Conservation (phyloP, 495 filamentous ascomycete species). For the Penicillium crystallinum region DNA sequence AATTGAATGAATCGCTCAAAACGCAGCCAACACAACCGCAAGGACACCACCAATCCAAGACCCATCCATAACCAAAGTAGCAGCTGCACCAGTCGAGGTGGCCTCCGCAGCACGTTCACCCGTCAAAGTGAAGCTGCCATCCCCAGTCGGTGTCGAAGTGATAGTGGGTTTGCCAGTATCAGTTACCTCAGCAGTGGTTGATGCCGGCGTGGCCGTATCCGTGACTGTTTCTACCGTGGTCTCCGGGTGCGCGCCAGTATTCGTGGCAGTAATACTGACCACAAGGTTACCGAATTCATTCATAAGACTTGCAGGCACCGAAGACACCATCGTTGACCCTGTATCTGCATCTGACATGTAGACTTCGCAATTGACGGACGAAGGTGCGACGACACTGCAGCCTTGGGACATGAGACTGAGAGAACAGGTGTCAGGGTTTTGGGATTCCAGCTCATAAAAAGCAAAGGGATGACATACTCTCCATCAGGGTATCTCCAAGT, state of each 20-base stretch:
- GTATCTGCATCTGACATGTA: background rate
- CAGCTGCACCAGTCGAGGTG: background rate
- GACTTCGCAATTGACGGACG: background rate
- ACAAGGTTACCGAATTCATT: background rate
- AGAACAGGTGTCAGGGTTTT: background rate
- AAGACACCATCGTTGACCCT: background rate
- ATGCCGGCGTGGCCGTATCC: background rate
- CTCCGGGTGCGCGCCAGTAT: background rate
- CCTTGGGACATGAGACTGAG: background rate
- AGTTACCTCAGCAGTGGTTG: background rate
- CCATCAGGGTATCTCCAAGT: background rate
- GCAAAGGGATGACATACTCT: background rate
- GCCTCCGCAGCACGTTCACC: background rate
- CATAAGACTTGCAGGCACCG: background rate
- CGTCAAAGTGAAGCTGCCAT: background rate
- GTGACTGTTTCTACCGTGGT: background rate
- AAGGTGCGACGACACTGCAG: background rate
- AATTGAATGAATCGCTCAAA: background rate
- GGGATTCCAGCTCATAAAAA: background rate
- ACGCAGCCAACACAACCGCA: background rate
- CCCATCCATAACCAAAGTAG: background rate
- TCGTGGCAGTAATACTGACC: background rate
- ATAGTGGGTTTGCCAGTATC: background rate
- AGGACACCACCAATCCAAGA: background rate
- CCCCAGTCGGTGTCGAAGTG: background rate